These are phyloP conservation scores for Rhododendron henanense DNA, from an alignment of 148 eudicot genomes.

Conservation along the genomic window DNA sequence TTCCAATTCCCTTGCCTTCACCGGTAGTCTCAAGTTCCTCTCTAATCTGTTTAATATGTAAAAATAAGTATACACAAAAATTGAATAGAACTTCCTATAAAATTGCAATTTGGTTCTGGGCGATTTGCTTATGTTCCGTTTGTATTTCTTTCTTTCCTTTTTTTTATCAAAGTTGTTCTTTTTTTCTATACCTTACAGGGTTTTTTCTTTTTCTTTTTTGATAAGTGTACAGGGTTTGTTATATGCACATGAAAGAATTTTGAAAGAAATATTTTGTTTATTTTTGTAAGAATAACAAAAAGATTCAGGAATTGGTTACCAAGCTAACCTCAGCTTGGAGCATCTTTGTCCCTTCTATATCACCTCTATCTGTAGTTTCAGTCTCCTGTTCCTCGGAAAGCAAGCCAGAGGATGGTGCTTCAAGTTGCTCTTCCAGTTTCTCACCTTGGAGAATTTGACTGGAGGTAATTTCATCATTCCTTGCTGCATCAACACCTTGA, in stretches of 20 bases:
- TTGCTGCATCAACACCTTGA: conserved; percentile 5
- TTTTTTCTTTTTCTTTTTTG: too few relatives aligned
- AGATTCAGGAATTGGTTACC: not conserved
- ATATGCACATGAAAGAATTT: not conserved
- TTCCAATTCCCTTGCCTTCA: not conserved
- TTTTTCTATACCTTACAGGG: not conserved
- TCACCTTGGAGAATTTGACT: not conserved
- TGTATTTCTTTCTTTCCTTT: not conserved
- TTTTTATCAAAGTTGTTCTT: not conserved
- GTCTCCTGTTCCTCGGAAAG: not conserved
- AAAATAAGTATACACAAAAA: not conserved
- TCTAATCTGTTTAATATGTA: not conserved
- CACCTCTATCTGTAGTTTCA: not conserved
- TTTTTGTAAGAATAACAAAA: not conserved
- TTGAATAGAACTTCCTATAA: not conserved
- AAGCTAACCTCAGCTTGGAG: not conserved
- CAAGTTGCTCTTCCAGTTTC: conserved; percentile 12
- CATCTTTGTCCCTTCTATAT: not conserved
- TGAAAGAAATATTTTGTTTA: not conserved
- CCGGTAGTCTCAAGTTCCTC: not conserved
- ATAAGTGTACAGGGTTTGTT: not conserved
- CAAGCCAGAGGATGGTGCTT: not conserved
- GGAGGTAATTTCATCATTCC: not conserved
- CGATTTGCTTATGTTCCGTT: not conserved
- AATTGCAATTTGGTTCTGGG: not conserved